Base-by-base conservation (phyloP, 1,139 yeast species). In the Taphrina wiesneri region DNA sequence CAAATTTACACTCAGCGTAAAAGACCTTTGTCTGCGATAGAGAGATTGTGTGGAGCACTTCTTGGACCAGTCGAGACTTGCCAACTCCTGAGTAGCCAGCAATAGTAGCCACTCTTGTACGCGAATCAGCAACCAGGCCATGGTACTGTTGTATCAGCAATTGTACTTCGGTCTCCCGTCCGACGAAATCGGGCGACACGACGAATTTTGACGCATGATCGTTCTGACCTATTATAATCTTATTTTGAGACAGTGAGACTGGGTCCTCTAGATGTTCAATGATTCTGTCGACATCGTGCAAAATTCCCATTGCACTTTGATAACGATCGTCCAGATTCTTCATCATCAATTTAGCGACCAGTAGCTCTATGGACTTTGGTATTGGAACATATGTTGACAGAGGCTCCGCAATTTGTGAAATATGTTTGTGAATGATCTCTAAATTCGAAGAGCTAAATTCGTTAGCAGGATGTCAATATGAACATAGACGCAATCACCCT, bases 41-140 rank as follows among this genome's bases (percentile, higher is more conserved):
- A 7, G 63, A 56, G 19, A 63, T 23, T 7, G 21, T 6, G 19
- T 13, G 26, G 7, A 56, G 26, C 3, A 63, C 43, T 28, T 63
- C 66, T 30, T 36, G 47, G 43, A 56, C 46, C 45, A 63, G 45
- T 15, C 66, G 41, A n/a, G 63, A 56, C 28, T 63, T 63, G 32
- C 66, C 66, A 13, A 63, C 39, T 19, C 66, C 66, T 9, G 63
- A 63, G 26, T 56, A 63, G 45, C 66, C 66, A 3, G 53, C 52
- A 43, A 63, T 52, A 34, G 46, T 23, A 6, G 57, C 66, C 3
- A 63, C 57, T 46, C 53, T 36, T 15, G 63, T 25, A 3, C 17
- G 30, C 28, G 60, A 51, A 30, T 63, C 53, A 23, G 39, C 17
- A 11, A n/a, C 47, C 13, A 63, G 25, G 9, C 34, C 56, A 6